Evolutionary conservation across 2,329 filamentous ascomycete genomes (phyloP), one percentile per base, ranked within the genome.

Genomic region (Paramyrothecium roridum): DNA sequence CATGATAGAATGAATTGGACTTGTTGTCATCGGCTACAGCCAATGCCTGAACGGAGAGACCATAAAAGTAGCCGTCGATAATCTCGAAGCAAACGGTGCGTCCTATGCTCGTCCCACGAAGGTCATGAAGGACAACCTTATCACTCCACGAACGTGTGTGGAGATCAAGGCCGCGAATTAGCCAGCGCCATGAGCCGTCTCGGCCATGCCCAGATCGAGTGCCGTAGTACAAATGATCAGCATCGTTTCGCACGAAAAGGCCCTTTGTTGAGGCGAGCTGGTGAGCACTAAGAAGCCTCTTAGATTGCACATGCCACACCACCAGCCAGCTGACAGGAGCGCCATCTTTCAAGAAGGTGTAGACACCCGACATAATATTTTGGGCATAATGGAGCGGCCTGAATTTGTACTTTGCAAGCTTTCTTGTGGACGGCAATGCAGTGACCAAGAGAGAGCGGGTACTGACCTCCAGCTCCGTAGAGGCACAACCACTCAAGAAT

Each of bases 21-120:
- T 88, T 82, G 4, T 83, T 76, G 55, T 88, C 83, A 56, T 88
- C 82, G 0, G 82, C 76, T 55, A 87, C 82, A 52, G 84, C 82
- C 3, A 80, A 79, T 2, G 80, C 81, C 59, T 86, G 80, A 59
- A 85, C 92, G 0, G 88, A 89, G 7, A 92, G 71, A 0, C 81
- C 86, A 61, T 92, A 92, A 45, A 93, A 84, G 61, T 84, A 76
- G 11, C 76, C 79, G 40, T 84, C 76, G 57, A 89, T 77, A 19
- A 92, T 81, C 57, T 89, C 87, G 64, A 93, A 92, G 57, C 83
- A 88, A n/a, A 90, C 76, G 0, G 83, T 86, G 12, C 80, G 81
- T 7, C 85, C 86, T 33, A 91, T 77, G 48, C 89, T 87, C 19
- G 77, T 80, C 2, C 87, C 88, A 47, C 82, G 80, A 55, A 89